phyloP scores from a whole-genome alignment of 2,329 filamentous ascomycete genomes.

The Paraphoma chrysanthemicola region DNA sequence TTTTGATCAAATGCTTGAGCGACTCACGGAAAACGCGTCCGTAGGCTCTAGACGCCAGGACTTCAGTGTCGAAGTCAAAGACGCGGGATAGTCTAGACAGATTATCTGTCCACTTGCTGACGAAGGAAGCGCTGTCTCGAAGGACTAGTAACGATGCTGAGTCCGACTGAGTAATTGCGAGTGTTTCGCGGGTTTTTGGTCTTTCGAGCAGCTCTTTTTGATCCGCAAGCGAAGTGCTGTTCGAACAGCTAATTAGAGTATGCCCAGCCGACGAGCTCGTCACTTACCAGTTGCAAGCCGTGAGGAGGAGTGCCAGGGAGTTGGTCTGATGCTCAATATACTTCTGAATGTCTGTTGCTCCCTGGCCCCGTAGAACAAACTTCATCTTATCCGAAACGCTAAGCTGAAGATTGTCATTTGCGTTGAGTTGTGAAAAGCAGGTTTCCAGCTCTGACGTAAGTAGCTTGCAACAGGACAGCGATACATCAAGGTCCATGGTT shows the following conservation, averaged over 20 bases:
- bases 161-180: conserved; percentile 7
- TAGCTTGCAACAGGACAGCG: conserved; percentile 16
- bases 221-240: conserved; percentile 12
- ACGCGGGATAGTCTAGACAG: conserved; percentile 15
- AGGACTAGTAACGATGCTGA: conserved; percentile 13
- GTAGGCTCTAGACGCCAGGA: conserved; percentile 14
- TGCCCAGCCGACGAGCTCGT: not conserved
- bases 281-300: conserved; percentile 21
- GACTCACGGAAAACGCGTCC: conserved; percentile 5
- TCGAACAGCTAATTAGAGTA: not conserved
- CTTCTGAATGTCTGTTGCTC: conserved; percentile 15
- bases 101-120: conserved; percentile 9
- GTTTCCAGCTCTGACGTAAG: conserved; percentile 14
- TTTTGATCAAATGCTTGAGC: conserved; percentile 4
- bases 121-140: conserved; percentile 10
- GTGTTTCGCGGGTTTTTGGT: conserved; percentile 2
- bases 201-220: conserved; percentile 12
- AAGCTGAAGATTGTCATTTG: not conserved
- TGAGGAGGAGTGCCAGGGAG: conserved; percentile 21
- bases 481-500: conserved; percentile 20
- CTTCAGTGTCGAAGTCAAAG: conserved; percentile 16
- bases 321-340: conserved; percentile 17
- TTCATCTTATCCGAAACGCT: conserved; percentile 7
- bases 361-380: conserved; percentile 10
- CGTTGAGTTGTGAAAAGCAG: conserved; percentile 7